Evolutionary conservation across 495 filamentous ascomycete genomes (phyloP), one percentile per base, ranked within the genome.

Genomic region (Daldinia decipiens): DNA sequence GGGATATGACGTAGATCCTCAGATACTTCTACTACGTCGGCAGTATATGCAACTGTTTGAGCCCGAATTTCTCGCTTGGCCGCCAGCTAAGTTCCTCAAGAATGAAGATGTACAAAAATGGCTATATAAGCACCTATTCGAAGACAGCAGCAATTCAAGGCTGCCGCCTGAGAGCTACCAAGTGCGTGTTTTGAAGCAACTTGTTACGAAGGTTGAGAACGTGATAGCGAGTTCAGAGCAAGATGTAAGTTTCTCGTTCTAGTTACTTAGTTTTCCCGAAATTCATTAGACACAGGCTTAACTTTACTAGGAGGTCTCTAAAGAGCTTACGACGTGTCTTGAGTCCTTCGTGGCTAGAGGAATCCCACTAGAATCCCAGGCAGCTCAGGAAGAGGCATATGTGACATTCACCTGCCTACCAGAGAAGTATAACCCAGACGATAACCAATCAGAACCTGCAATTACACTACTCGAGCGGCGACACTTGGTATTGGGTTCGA

Each of bases 11-110:
- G 13, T 59, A 62, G 73, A 73, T 43, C 60, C 76, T 52, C 74
- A 78, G 51, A 69, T 87, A 29, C 63, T 74, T n/a, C 78, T 85
- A 26, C 80, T 88, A 39, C 80, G 80, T 13, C 84, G 84, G 6
- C 91, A 93, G 66, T 94, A 91, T 70, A 82, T 90, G 51, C 90
- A 94, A 74, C 78, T 92, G 1, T 75, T 77, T 27, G 72, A 77
- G 12, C 84, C 86, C 0, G 77, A 81, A 26, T 71, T 84, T 17
- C 80, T 93, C 34, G 77, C 80, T 15, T 85, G 89, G 72, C 91
- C 91, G 24, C 74, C 80, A 47, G 78, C 77, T 55, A 68, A 82
- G 38, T 73, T 84, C 31, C 81, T 93, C 11, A 82, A 87, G 53
- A 74, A 80, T 26, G 81, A 83, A 31, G 74, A 76, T 31, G 83